Conservation (phyloP, 768 basidiomycete species). For the Rhodotorula kratochvilovae region DNA sequence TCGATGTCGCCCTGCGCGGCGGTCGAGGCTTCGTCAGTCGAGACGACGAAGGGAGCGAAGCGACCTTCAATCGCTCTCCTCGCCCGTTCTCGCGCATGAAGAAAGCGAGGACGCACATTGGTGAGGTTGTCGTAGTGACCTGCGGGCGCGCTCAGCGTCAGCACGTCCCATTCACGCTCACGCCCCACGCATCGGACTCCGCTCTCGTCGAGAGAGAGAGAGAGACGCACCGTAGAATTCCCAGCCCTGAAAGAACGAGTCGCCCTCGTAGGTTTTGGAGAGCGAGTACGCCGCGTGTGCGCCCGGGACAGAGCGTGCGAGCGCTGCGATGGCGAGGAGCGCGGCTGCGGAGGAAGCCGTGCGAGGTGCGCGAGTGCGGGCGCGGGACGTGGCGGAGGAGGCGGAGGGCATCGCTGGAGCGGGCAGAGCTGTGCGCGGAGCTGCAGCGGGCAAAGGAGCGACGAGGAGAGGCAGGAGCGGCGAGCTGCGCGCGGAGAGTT, state of each 20-base stretch:
- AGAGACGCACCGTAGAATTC: constrained; percentile 19
- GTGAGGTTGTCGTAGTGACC: constrained; percentile 34
- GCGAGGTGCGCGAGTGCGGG: neutral
- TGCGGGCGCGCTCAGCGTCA: neutral
- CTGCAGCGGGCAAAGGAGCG: too few relatives aligned
- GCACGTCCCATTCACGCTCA: too few relatives aligned
- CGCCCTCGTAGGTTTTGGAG: neutral
- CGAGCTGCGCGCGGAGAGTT: too few relatives aligned
- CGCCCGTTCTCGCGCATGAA: neutral
- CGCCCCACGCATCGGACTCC: neutral
- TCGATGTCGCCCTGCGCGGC: constrained; percentile 8
- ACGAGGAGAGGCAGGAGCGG: too few relatives aligned
- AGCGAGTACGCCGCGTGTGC: constrained; percentile 14
- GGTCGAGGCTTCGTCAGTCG: too few relatives aligned
- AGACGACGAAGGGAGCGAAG: too few relatives aligned
- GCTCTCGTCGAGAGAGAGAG: neutral
- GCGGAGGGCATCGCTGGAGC: neutral
- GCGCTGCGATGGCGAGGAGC: neutral
- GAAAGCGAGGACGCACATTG: neutral
- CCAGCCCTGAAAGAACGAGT: constrained; percentile 22
- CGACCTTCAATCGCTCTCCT: too few relatives aligned
- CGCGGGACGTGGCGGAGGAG: too few relatives aligned
- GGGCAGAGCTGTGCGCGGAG: neutral
- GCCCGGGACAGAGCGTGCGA: neutral
- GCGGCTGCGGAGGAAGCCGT: neutral